Base-by-base conservation (phyloP, 768 basidiomycete genomes). In the Pluteus cervinus region DNA sequence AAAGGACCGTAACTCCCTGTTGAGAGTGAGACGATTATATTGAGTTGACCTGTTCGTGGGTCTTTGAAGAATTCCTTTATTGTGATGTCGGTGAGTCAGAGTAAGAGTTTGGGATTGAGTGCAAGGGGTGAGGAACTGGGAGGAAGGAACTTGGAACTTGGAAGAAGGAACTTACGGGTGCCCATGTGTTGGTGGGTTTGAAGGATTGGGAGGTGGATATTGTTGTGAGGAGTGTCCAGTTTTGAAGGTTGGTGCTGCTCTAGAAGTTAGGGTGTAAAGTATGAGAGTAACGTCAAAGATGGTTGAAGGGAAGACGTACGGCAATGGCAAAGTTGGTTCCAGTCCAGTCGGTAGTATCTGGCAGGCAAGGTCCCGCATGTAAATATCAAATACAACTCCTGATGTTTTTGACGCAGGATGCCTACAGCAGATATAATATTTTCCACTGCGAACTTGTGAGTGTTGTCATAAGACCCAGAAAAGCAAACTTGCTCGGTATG, bases 1-100 rank as follows among this genome's bases (percentile, higher is more conserved):
- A 60, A 62, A 4, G 60, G 58, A 1, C 60, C 58, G 42, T 57
- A 62, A 29, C 55, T 57, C n/a, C 60, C 60, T 1, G 58, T 62
- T 8, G 60, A 62, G 9, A 62, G 48, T 3, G 58, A 62, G 7
- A 60, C 57, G 15, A 62, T 49, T 22, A 60, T 57, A 40, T 59
- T 59, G 24, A 60, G 31, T 30, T 54, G 51, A 6, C 58, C 60
- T 2, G 57, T 62, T 30, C 42, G 54, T 1, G 60, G 55, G 35
- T 62, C 60, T 36, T 60, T 62, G 50, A 60, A 62, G 45, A 59
- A 62, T 53, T 62, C 60, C 56, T 59, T 36, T 15, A 40, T 6
- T 5, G 4, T 16, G 5, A n/a, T 12, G 25, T 23, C 18, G 10
- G n/a, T 7, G 12, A 24, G 32, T n/a, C n/a, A n/a, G n/a, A n/a